Evolutionary conservation across 371 early-diverging fungal genomes (phyloP).

Genomic region (Mucor indicus): DNA sequence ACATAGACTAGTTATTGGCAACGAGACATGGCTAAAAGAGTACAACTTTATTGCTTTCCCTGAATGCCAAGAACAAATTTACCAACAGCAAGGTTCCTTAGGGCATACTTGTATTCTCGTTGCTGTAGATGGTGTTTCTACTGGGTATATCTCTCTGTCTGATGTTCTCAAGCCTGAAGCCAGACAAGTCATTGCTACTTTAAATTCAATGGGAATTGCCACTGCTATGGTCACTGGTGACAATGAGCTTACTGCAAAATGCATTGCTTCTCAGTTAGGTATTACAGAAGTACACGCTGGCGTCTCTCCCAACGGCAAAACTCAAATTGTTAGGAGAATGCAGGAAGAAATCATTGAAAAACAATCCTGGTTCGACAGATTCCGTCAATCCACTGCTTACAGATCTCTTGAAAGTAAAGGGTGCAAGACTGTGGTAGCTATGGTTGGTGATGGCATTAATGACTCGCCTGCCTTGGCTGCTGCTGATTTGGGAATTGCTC

Average conservation of each 20-base stretch:
- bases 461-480: slow-evolving; percentile 95
- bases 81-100: slow-evolving; percentile 33
- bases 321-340: slow-evolving; percentile 64
- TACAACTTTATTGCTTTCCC: slow-evolving; percentile 26
- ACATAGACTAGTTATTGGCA: slow-evolving; percentile 72
- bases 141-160: slow-evolving; percentile 79
- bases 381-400: background rate
- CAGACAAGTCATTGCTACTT: slow-evolving; percentile 58
- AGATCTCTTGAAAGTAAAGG: slow-evolving; percentile 1
- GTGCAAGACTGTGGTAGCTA: slow-evolving; percentile 65
- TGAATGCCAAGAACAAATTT: slow-evolving; percentile 21
- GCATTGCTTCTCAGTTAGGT: slow-evolving; percentile 69
- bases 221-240: slow-evolving; percentile 95
- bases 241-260: slow-evolving; percentile 72
- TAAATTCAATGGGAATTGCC: slow-evolving; percentile 73
- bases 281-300: slow-evolving; percentile 86
- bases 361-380: background rate
- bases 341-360: slow-evolving; percentile 30
- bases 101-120: slow-evolving; percentile 86
- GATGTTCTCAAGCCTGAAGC: slow-evolving; percentile 86
- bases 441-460: slow-evolving; percentile 99
- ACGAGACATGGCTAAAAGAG: slow-evolving; percentile 59
- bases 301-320: slow-evolving; percentile 88
- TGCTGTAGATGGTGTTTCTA: slow-evolving; percentile 58
- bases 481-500: slow-evolving; percentile 91